A percentile compares a stretch with the other conserved stretches of the same genome.
Evolutionary conservation across 257 asterid species (phyloP).

Genomic region (Solanum etuberosum): DNA sequence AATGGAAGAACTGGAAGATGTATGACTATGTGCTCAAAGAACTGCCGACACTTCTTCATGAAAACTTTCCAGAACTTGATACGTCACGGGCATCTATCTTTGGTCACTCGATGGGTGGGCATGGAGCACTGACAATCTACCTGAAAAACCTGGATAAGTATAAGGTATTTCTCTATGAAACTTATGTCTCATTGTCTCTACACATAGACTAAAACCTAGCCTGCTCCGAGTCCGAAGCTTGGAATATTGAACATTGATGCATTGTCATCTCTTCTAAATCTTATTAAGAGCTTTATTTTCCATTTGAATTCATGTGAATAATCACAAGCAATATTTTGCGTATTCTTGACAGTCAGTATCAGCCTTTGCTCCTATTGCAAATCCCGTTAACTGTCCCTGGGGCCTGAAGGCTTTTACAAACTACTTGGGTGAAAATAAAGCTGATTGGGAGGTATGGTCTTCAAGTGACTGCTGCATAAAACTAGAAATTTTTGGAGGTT

Average conservation of each 20-base stretch:
- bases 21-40: conserved; percentile 96
- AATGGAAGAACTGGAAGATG: conserved; percentile 99
- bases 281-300: not conserved
- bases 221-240: not conserved
- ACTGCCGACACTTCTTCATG: conserved; percentile 63
- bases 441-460: conserved; percentile 83
- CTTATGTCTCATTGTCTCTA: not conserved
- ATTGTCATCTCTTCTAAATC: not conserved
- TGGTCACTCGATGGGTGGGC: conserved; percentile 99
- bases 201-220: not conserved
- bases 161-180: conserved; percentile 41
- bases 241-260: not conserved
- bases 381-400: conserved; percentile 91
- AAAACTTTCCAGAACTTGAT: conserved; percentile 78
- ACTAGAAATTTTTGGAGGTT: not conserved
- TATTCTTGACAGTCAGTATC: conserved; percentile 63
- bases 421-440: conserved; percentile 76
- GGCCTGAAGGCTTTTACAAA: conserved; percentile 92
- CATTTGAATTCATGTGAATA: not conserved
- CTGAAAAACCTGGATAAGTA: conserved; percentile 81
- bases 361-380: conserved; percentile 75
- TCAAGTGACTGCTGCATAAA: not conserved
- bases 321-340: not conserved
- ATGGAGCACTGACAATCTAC: conserved; percentile 93
- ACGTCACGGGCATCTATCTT: conserved; percentile 78